These are phyloP conservation scores for Grammothele lineata DNA, from an alignment of 768 basidiomycete genomes.

Conservation along the genomic window DNA sequence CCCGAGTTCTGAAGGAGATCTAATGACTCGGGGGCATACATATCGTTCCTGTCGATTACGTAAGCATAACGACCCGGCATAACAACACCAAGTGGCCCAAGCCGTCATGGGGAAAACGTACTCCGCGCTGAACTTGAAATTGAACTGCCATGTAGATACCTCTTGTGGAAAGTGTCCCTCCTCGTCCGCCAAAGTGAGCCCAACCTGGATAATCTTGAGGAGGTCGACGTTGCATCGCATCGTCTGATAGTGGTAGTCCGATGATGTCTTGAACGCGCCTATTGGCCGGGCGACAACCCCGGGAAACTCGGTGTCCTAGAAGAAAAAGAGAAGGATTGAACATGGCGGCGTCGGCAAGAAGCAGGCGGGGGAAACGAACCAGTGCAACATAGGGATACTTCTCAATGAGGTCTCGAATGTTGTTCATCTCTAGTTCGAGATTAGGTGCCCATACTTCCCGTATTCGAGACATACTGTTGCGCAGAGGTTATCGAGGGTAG, in stretches of 20 bases:
- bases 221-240: slow-evolving; percentile 99
- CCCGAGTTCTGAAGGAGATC: slow-evolving; percentile 93
- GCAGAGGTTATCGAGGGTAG: neutral
- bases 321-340: slow-evolving; percentile 17
- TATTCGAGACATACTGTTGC: slow-evolving; percentile 72
- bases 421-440: slow-evolving; percentile 88
- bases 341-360: slow-evolving; percentile 9
- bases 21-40: slow-evolving; percentile 97
- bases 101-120: slow-evolving; percentile 36
- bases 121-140: slow-evolving; percentile 91
- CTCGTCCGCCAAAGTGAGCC: slow-evolving; percentile 91
- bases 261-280: slow-evolving; percentile 92
- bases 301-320: slow-evolving; percentile 96
- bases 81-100: neutral
- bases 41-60: slow-evolving; percentile 72
- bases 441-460: slow-evolving; percentile 94
- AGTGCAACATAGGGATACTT: slow-evolving; percentile 93
- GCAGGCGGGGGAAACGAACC: slow-evolving; percentile 45
- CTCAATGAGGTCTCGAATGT: slow-evolving; percentile 83
- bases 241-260: slow-evolving; percentile 99
- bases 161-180: slow-evolving; percentile 90
- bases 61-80: slow-evolving; percentile 10
- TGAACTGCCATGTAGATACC: slow-evolving; percentile 97
- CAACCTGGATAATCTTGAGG: slow-evolving; percentile 95
- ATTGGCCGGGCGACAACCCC: slow-evolving; percentile 98